Percentiles rank a stretch among this genome's conserved stretches.
phyloP scores from a whole-genome alignment of 345 rosid genomes.

The Pugionium cornutum region DNA sequence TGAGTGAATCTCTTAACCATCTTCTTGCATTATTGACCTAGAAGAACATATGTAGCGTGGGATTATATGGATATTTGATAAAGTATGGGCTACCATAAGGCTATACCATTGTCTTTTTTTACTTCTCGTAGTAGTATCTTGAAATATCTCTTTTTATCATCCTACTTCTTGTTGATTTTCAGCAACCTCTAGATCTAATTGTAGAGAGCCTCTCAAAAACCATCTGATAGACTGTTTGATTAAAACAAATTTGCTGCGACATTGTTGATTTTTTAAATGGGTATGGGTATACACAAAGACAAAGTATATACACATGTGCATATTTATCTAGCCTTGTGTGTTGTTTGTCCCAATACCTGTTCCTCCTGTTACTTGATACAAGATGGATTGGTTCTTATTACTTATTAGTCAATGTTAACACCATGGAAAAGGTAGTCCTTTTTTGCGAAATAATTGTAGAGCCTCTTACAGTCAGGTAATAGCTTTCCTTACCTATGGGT shows the following conservation, averaged over 20 bases:
- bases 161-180: slow-evolving; percentile 12
- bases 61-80: background rate
- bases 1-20: slow-evolving; percentile 37
- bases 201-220: background rate
- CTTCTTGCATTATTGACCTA: slow-evolving; percentile 2
- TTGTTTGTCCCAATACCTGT: slow-evolving; percentile 19
- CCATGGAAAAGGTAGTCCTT: background rate
- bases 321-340: slow-evolving; percentile 6
- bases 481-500: slow-evolving; percentile 25
- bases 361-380: slow-evolving; percentile 4
- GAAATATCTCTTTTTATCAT: background rate
- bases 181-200: slow-evolving; percentile 2
- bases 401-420: slow-evolving; percentile 15
- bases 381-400: slow-evolving; percentile 16
- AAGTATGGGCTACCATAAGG: background rate
- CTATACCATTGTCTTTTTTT: no score
- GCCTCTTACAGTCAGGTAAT: slow-evolving; percentile 39
- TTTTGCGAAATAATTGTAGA: slow-evolving; percentile 25
- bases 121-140: background rate
- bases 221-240: background rate
- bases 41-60: background rate
- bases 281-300: background rate
- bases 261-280: background rate
- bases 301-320: background rate
- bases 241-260: background rate